Evolutionary conservation across 306 rosid genomes (phyloP).

Genomic region (Quercus wislizeni): DNA sequence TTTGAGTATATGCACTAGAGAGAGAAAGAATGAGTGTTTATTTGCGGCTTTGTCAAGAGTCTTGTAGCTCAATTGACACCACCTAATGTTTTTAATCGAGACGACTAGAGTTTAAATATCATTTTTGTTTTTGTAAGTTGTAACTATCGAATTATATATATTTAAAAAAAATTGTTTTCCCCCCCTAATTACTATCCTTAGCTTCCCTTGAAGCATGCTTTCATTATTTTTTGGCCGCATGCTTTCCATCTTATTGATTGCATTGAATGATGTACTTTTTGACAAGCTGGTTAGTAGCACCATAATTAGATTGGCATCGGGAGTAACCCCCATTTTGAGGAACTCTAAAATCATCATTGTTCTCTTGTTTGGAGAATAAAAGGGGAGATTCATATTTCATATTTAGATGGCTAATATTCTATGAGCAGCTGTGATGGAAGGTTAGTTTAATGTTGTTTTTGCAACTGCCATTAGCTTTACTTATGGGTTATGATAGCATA

Average conservation of each 20-base stretch:
- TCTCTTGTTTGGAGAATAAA: background rate
- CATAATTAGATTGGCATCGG: background rate
- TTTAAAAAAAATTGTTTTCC: too few species aligned
- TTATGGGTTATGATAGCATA: too few species aligned
- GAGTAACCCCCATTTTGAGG: constrained; percentile 2
- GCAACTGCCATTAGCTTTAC: background rate
- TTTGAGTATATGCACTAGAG: background rate
- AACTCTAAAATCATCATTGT: background rate
- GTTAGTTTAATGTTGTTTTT: background rate
- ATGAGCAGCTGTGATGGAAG: background rate
- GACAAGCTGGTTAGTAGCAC: background rate
- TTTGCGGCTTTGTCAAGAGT: background rate
- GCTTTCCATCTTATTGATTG: constrained; percentile 6
- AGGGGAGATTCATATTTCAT: background rate
- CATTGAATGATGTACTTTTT: background rate
- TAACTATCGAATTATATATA: background rate
- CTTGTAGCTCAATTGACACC: too few species aligned
- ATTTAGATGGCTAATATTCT: background rate
- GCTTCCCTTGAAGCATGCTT: constrained; percentile 9
- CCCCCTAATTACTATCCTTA: background rate
- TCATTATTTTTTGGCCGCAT: background rate
- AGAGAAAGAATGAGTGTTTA: background rate
- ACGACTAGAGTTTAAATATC: too few species aligned
- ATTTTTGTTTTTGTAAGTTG: too few species aligned
- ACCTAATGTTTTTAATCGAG: too few species aligned